Conservation (phyloP, 805 yeast genomes). For the Starmerella gropengiesseri region DNA sequence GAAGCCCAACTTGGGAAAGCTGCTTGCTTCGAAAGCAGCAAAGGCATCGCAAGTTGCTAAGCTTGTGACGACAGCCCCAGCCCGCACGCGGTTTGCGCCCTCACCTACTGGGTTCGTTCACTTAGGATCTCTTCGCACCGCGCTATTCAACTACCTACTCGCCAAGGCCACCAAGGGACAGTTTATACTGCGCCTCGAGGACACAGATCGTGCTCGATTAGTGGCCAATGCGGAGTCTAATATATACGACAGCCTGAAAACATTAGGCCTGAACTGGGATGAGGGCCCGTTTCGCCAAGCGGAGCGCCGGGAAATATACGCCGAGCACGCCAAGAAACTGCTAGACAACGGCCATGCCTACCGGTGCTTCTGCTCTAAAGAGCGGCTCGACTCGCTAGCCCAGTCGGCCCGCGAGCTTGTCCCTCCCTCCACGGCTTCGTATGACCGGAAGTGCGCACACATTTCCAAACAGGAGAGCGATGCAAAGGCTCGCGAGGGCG, state of each 20-base stretch:
- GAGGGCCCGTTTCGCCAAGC: conserved; percentile 83
- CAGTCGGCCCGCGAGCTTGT: conserved; percentile 60
- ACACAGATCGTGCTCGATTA: conserved; percentile 76
- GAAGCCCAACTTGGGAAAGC: conserved; percentile 20
- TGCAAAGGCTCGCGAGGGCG: conserved; percentile 25
- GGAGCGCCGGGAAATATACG: conserved; percentile 59
- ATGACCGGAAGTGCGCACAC: conserved; percentile 70
- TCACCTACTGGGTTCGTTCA: conserved; percentile 96
- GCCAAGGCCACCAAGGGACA: conserved; percentile 74
- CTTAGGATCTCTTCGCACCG: conserved; percentile 86
- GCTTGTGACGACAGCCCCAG: conserved; percentile 35
- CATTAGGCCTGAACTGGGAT: conserved; percentile 70
- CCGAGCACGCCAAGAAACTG: conserved; percentile 45
- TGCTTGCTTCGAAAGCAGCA: conserved; percentile 15
- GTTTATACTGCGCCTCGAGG: conserved; percentile 76
- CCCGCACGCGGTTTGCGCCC: conserved; percentile 89
- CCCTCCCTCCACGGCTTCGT: conserved; percentile 87
- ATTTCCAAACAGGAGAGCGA: conserved; percentile 35
- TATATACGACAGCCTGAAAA: conserved; percentile 59
- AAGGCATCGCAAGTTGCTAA: not conserved
- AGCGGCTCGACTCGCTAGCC: conserved; percentile 55
- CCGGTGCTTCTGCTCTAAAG: conserved; percentile 75
- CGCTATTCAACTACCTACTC: conserved; percentile 72
- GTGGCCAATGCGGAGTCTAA: conserved; percentile 75
- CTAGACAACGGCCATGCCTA: conserved; percentile 65